Evolutionary conservation across 1,284 basidiomycete genomes (phyloP), one percentile per base, ranked within the genome.

Genomic region (Tilletia horrida): DNA sequence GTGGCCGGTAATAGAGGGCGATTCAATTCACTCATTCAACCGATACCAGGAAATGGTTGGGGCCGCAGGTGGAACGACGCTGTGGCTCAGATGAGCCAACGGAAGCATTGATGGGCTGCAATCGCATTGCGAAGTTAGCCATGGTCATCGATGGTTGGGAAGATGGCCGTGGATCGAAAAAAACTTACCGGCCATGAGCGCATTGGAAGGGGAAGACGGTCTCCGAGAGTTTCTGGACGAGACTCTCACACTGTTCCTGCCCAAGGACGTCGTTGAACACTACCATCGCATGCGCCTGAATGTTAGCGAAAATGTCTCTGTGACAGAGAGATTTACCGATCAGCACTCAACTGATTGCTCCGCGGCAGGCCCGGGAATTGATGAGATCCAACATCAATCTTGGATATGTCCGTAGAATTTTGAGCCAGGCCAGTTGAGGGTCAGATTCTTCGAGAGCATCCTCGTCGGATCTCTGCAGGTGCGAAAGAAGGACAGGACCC

Each of bases 251-350:
- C 78, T 95, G 91, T 43, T 86, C 85, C 2, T 83, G 66, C 18
- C 84, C 86, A 62, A 97, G 85, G 0, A 84, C 70, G 80, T 97
- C 94, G 74, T 93, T 93, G 85, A 97, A 97, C 94, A 97, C 97
- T 82, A 96, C 91, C 0, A n/a, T n/a, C n/a, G n/a, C 2, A 3
- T 31, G 13, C 11, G 14, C 16, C 6, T n/a, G 45, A 18, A 18
- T 16, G 16, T 48, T 16, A 18, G 21, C 18, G 21, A 48, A n/a
- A 23, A 18, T 48, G n/a, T n/a, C n/a, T n/a, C n/a, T n/a, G n/a
- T n/a, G n/a, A n/a, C n/a, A 23, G 18, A 8, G 47, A 48, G 18
- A 11, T n/a, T 23, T n/a, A 48, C n/a, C 18, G 8, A 8, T 48
- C 47, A 23, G n/a, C 3, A 52, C 50, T 52, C 50, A 52, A 45